These are phyloP conservation scores for Simmondsia chinensis DNA, from an alignment of 148 eudicot species.

Conservation along the genomic window DNA sequence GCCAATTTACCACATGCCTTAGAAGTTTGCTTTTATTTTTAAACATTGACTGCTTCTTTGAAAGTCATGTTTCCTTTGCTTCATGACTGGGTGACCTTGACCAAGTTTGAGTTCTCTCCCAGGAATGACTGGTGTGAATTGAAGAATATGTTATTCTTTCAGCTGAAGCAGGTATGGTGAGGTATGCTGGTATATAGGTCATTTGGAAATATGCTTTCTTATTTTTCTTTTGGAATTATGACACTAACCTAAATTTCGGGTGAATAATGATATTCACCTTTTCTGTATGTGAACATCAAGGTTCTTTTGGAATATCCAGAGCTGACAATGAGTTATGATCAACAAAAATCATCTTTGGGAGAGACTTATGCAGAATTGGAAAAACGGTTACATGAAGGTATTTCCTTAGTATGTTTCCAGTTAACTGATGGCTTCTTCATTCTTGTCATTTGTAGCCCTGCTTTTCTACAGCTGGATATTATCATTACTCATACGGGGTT, in stretches of 20 bases:
- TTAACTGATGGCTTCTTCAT: no score
- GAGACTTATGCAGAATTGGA: constrained; percentile 53
- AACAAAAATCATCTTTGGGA: constrained; percentile 46
- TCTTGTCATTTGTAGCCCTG: no score
- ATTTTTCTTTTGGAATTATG: constrained; percentile 1
- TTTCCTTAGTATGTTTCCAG: constrained; percentile 8
- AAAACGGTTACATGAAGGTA: constrained; percentile 83
- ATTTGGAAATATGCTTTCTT: background rate
- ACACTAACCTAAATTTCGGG: background rate
- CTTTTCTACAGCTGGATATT: no score
- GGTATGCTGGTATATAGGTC: constrained; percentile 34
- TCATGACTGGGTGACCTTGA: background rate
- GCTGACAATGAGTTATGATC: constrained; percentile 40
- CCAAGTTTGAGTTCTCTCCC: constrained; percentile 16
- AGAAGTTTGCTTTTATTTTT: no score
- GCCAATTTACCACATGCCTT: no score
- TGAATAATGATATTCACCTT: constrained; percentile 1
- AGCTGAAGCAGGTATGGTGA: constrained; percentile 57
- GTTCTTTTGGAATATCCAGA: constrained; percentile 76
- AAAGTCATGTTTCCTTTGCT: constrained; percentile 8
- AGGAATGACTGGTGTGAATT: constrained; percentile 85
- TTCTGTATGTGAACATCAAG: constrained; percentile 22
- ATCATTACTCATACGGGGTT: no score
- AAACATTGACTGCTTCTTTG: no score
- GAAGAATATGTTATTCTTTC: constrained; percentile 58